These are phyloP conservation scores for Salix exigua DNA, from an alignment of 345 rosid genomes.

Conservation along the genomic window DNA sequence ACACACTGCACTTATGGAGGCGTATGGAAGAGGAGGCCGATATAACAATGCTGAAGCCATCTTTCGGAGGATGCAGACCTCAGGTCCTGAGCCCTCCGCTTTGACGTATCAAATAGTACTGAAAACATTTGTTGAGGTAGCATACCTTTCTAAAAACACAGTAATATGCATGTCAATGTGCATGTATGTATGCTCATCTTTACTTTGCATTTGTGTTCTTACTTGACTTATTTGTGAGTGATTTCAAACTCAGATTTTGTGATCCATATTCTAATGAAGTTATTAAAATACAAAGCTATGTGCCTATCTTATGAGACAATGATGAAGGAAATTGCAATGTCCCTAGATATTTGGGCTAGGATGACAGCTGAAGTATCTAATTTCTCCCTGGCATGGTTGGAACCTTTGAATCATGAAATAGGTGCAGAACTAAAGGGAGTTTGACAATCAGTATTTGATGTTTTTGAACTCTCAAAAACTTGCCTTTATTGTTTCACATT, in stretches of 20 bases:
- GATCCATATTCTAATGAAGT: background rate
- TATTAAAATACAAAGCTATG: background rate
- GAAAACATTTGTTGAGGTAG: conserved; percentile 74
- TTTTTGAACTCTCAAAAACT: too few relatives aligned
- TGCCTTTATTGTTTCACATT: too few relatives aligned
- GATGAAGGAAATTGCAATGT: background rate
- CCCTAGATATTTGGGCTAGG: background rate
- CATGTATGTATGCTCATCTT: background rate
- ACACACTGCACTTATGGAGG: conserved; percentile 91
- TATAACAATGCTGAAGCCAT: conserved; percentile 90
- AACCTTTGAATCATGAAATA: background rate
- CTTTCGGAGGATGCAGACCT: conserved; percentile 85
- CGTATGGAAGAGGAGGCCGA: conserved; percentile 83
- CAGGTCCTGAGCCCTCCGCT: conserved; percentile 93
- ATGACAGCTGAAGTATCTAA: background rate
- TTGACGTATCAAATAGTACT: conserved; percentile 88
- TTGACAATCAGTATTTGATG: too few relatives aligned
- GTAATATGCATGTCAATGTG: background rate
- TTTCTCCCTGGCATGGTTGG: background rate
- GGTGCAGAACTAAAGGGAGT: too few relatives aligned
- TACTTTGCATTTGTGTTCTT: background rate
- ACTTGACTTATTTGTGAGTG: background rate
- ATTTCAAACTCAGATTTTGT: background rate
- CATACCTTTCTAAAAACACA: background rate
- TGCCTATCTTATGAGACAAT: background rate